These are phyloP conservation scores for Penicillium sp. DNA, from an alignment of 2,329 filamentous ascomycete genomes.

Conservation along the genomic window DNA sequence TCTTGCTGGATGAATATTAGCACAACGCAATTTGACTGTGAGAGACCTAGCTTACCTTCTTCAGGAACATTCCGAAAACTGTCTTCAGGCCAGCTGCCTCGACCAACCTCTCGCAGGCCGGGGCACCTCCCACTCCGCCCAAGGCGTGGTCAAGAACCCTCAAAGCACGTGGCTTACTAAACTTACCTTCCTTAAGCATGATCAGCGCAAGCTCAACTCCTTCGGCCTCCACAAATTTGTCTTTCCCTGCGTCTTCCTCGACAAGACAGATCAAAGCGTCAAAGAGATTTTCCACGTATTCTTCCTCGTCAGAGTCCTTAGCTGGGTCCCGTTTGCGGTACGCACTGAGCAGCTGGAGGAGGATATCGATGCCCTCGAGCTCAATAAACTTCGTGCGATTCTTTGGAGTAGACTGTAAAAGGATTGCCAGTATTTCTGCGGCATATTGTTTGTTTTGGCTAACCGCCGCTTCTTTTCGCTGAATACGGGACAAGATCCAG, in stretches of 20 bases:
- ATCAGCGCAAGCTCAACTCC: constrained; percentile 88
- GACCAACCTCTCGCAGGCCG: constrained; percentile 73
- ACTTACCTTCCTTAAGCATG: constrained; percentile 86
- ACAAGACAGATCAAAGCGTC: constrained; percentile 79
- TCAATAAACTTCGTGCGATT: constrained; percentile 65
- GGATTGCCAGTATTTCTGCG: constrained; percentile 85
- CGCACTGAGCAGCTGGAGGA: constrained; percentile 78
- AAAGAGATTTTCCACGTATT: constrained; percentile 93
- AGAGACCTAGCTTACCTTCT: constrained; percentile 51
- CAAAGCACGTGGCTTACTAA: constrained; percentile 74
- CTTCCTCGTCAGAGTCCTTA: constrained; percentile 84
- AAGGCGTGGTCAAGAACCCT: constrained; percentile 82
- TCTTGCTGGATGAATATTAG: constrained; percentile 54
- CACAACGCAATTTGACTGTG: background rate
- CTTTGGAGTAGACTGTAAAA: constrained; percentile 71
- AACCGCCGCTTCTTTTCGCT: constrained; percentile 65
- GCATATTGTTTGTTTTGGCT: constrained; percentile 94
- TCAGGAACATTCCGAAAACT: constrained; percentile 84
- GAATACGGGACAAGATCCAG: constrained; percentile 76
- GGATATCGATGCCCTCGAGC: constrained; percentile 70
- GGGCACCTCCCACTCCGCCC: constrained; percentile 55
- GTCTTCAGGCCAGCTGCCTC: constrained; percentile 82
- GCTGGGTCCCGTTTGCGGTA: constrained; percentile 85
- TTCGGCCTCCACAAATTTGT: constrained; percentile 82
- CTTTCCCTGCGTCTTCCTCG: constrained; percentile 72